These are phyloP conservation scores for Blastobotrys peoriensis DNA, from an alignment of 805 yeast species.

Conservation along the genomic window DNA sequence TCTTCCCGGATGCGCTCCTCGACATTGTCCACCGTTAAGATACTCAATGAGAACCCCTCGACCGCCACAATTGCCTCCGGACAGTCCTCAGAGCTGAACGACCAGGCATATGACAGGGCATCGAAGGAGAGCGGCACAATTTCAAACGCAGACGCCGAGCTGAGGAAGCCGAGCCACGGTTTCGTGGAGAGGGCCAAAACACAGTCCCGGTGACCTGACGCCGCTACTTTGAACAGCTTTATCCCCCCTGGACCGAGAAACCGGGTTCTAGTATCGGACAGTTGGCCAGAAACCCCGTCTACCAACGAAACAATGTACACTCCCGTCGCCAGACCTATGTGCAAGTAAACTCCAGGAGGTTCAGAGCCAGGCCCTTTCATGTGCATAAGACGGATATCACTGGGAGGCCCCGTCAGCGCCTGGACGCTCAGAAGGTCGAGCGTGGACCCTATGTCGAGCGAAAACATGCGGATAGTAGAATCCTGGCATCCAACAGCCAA, in stretches of 20 bases:
- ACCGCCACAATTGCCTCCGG: slow-evolving; percentile 61
- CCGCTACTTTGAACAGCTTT: slow-evolving; percentile 35
- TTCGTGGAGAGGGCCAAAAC: slow-evolving; percentile 48
- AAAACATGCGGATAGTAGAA: slow-evolving; percentile 59
- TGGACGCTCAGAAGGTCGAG: slow-evolving; percentile 60
- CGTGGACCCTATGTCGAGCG: slow-evolving; percentile 53
- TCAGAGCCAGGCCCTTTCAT: slow-evolving; percentile 20
- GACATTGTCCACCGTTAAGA: slow-evolving; percentile 33
- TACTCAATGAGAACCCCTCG: slow-evolving; percentile 44
- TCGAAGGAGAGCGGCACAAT: slow-evolving; percentile 44
- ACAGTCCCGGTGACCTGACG: slow-evolving; percentile 14
- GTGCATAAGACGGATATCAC: slow-evolving; percentile 32
- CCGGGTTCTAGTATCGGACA: slow-evolving; percentile 58
- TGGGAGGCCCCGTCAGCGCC: slow-evolving; percentile 51
- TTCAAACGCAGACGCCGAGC: slow-evolving; percentile 28
- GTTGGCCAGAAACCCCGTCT: slow-evolving; percentile 53
- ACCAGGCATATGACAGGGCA: slow-evolving; percentile 37
- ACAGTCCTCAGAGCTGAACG: slow-evolving; percentile 59
- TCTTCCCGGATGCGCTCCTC: slow-evolving; percentile 16
- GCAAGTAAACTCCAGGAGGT: slow-evolving; percentile 38
- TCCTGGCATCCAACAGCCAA: slow-evolving; percentile 71
- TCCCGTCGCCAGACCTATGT: slow-evolving; percentile 82
- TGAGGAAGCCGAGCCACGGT: slow-evolving; percentile 49
- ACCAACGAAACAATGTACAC: slow-evolving; percentile 60
- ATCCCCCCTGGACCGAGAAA: slow-evolving; percentile 71